Evolutionary conservation across 2,329 filamentous ascomycete genomes (phyloP), one percentile per base, ranked within the genome.

Genomic region (Fusarium papillatum): DNA sequence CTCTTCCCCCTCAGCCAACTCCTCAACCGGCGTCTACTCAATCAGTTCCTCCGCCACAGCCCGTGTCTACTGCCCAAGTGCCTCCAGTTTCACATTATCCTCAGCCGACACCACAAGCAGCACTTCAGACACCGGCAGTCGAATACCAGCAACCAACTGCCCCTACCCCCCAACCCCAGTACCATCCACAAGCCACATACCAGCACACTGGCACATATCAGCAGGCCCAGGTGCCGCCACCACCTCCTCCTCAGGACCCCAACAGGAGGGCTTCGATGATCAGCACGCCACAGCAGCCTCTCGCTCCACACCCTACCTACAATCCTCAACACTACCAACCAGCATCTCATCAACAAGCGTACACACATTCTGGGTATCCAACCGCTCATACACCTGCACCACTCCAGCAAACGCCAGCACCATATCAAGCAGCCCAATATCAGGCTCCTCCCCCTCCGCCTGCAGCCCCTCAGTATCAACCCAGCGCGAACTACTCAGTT

Each of bases 311-410:
- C 5, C 63, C 57, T 1, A 34, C 66, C 0, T 72, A 75, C 13
- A 67, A 77, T 4, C 70, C 76, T 13, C 76, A 78, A n/a, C 50
- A 77, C 10, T 76, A 68, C 5, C 53, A 60, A 1, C 53, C 72
- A 2, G 38, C 63, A n/a, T 55, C 57, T 5, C 66, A 74, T 4
- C 31, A 66, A 2, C 63, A 65, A 13, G 7, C 22, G 1, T 41
- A 76, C 14, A 16, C 34, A 1, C 26, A 57, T 1, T 16, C 63
- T 1, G 2, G 8, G 4, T 24, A 43, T 1, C 0, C 11, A 3
- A 14, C 36, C 1, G 0, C 6, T 0, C 24, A 7, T 2, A 10
- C 43, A 16, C 24, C 64, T 24, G 13, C 55, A 1, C 7, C 14
- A 2, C n/a, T 60, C 2, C 69, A 68, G 2, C 66, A 55, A 17